These are phyloP conservation scores for Dendryphion nanum DNA, from an alignment of 2,329 filamentous ascomycete species.

Conservation along the genomic window DNA sequence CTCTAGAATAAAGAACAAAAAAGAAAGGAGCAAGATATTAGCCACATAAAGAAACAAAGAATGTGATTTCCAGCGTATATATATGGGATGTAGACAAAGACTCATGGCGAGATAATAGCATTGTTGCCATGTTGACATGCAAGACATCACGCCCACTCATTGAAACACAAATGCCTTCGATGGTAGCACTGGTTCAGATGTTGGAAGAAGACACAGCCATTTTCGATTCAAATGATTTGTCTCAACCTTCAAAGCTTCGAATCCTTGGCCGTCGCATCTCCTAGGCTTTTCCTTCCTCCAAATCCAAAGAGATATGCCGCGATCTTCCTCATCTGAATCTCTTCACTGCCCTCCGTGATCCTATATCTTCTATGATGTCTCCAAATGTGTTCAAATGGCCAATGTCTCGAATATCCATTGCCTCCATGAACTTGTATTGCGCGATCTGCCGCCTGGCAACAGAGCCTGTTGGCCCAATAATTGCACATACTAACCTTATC, in stretches of 20 bases:
- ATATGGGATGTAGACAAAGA: no score
- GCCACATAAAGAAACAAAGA: no score
- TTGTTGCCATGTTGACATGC: no score
- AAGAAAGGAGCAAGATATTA: no score
- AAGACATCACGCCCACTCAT: no score
- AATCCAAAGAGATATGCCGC: constrained; percentile 60
- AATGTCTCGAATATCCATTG: constrained; percentile 58
- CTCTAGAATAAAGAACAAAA: no score
- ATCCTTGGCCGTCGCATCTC: constrained; percentile 29
- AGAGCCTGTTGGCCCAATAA: constrained; percentile 62
- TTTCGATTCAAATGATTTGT: no score
- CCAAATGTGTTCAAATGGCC: constrained; percentile 66
- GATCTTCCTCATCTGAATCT: constrained; percentile 66
- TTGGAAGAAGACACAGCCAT: no score
- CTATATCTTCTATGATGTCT: constrained; percentile 62
- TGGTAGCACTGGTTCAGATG: no score
- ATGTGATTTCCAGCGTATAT: no score
- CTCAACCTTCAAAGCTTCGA: neutral
- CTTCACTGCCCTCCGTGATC: constrained; percentile 64
- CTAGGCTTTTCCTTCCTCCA: constrained; percentile 44
- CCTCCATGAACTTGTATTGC: constrained; percentile 64
- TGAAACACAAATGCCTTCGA: no score
- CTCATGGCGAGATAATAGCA: no score
- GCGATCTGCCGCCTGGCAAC: constrained; percentile 59
- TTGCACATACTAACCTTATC: constrained; percentile 67